Conservation (phyloP, 495 filamentous ascomycete genomes). For the Melanomma pulvis-pyrius region DNA sequence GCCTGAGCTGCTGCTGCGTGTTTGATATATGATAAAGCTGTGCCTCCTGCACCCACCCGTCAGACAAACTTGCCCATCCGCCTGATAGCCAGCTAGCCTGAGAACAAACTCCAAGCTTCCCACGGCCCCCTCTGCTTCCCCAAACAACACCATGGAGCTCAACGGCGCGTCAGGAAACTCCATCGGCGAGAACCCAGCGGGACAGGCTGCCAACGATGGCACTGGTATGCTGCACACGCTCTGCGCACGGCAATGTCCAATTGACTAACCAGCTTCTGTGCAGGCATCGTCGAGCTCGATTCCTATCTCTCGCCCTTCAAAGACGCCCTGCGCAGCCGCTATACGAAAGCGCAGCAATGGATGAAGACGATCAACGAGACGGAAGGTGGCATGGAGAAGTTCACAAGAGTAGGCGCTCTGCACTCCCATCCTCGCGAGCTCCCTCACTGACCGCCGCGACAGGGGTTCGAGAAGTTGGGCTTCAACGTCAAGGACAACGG, state of each 20-base stretch:
- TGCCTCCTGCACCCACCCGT: slow-evolving; percentile 4
- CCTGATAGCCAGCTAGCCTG: slow-evolving; percentile 12
- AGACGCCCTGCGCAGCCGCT: slow-evolving; percentile 74
- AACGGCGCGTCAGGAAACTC: slow-evolving; percentile 43
- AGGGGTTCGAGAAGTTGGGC: slow-evolving; percentile 87
- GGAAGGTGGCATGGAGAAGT: slow-evolving; percentile 90
- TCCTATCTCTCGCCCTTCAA: slow-evolving; percentile 88
- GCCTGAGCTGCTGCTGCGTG: slow-evolving; percentile 8
- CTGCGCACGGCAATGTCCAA: slow-evolving; percentile 5
- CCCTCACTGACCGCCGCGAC: slow-evolving; percentile 20
- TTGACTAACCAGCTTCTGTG: slow-evolving; percentile 25
- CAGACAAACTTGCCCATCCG: neutral
- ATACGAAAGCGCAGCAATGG: slow-evolving; percentile 82
- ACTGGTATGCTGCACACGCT: slow-evolving; percentile 49
- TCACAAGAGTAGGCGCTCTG: slow-evolving; percentile 68
- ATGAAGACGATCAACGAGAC: slow-evolving; percentile 76
- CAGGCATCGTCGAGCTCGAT: slow-evolving; percentile 85
- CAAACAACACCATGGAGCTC: slow-evolving; percentile 23
- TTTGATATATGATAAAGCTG: too few species aligned
- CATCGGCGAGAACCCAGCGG: slow-evolving; percentile 42
- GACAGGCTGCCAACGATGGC: slow-evolving; percentile 50
- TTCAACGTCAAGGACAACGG: slow-evolving; percentile 76
- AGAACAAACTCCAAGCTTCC: slow-evolving; percentile 25
- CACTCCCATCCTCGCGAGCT: too few species aligned
- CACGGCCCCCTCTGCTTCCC: neutral